Evolutionary conservation across 2,329 filamentous ascomycete genomes (phyloP).

Genomic region (Biscogniauxia mediterranea): DNA sequence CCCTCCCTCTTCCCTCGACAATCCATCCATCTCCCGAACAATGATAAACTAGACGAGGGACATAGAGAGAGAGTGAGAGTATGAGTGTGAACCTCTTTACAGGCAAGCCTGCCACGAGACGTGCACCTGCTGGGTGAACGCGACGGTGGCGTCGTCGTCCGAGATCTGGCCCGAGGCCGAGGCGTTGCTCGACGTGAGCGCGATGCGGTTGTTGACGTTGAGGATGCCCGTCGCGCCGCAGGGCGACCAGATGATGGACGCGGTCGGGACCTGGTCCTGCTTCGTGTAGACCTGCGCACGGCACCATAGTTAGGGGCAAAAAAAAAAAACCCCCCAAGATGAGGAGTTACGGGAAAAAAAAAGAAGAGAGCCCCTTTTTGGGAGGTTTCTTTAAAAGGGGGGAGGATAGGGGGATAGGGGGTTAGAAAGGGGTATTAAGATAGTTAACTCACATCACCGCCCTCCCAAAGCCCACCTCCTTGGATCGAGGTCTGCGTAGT

Average conservation of each 20-base stretch:
- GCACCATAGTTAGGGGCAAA: too few relatives aligned
- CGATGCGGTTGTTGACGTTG: constrained; percentile 48
- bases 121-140: constrained; percentile 44
- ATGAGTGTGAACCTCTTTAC: too few relatives aligned
- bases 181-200: constrained; percentile 37
- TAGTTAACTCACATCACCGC: constrained; percentile 27
- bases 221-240: constrained; percentile 46
- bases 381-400: too few relatives aligned
- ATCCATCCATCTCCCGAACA: too few relatives aligned
- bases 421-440: neutral
- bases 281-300: constrained; percentile 48
- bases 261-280: constrained; percentile 43
- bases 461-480: constrained; percentile 41
- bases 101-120: constrained; percentile 38
- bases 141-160: constrained; percentile 45
- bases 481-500: constrained; percentile 43
- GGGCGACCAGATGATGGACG: constrained; percentile 44
- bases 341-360: too few relatives aligned
- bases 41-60: too few relatives aligned
- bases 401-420: too few relatives aligned
- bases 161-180: constrained; percentile 41
- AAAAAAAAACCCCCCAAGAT: too few relatives aligned
- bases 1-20: neutral
- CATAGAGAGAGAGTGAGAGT: too few relatives aligned
- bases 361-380: too few relatives aligned